Conservation (phyloP, 129 eudicot genomes). For the sunflower (Helianthus annuus) region DNA sequence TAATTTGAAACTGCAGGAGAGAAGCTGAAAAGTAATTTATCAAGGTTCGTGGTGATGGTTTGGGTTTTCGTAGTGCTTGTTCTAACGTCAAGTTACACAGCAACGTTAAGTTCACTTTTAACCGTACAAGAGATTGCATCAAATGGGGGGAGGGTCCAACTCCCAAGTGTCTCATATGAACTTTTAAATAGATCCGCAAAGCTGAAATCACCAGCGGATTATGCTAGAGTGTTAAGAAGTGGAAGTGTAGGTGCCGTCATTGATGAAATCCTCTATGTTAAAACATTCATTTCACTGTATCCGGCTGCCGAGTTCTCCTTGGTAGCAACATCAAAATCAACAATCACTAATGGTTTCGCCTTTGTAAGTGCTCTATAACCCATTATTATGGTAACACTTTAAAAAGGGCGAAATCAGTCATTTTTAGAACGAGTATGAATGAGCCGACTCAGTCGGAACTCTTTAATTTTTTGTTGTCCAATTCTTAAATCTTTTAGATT, state of each 20-base stretch:
- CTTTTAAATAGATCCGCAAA: conserved; percentile 3
- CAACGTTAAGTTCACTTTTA: conserved; percentile 53
- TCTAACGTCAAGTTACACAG: conserved; percentile 58
- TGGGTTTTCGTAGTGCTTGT: conserved; percentile 58
- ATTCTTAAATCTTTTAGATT: too few species aligned
- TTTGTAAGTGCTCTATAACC: conserved; percentile 34
- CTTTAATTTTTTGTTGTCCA: neutral
- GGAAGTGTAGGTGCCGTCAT: conserved; percentile 46
- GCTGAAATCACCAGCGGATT: conserved; percentile 25
- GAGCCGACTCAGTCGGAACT: too few species aligned
- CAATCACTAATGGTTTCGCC: conserved; percentile 38
- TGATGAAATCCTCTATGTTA: conserved; percentile 53
- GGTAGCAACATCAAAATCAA: conserved; percentile 20
- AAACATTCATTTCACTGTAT: conserved; percentile 23
- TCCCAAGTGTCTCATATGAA: conserved; percentile 9
- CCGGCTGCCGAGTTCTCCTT: conserved; percentile 18
- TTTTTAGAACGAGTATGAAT: too few species aligned
- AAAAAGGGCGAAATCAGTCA: too few species aligned
- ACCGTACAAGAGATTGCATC: conserved; percentile 49
- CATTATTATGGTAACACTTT: too few species aligned
- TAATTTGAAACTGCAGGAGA: conserved; percentile 32
- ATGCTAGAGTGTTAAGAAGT: conserved; percentile 34
- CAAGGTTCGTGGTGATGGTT: conserved; percentile 41
- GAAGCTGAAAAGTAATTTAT: conserved; percentile 40
- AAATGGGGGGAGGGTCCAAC: conserved; percentile 16